Base-by-base conservation (phyloP, 164 flowering plant genomes). In the Vitis rupestris region DNA sequence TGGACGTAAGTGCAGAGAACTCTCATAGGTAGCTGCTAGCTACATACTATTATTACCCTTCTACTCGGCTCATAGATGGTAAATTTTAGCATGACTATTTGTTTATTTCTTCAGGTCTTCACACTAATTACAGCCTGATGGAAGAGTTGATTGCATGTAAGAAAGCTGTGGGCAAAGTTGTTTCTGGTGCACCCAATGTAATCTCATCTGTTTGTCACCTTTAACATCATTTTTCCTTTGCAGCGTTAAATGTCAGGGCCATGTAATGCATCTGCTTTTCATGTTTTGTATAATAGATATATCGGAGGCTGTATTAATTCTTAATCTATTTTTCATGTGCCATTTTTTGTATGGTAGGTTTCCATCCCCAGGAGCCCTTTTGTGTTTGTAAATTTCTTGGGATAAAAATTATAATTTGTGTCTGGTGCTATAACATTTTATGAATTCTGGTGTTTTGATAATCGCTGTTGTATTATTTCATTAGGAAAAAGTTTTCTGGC, bases 91-190 rank as follows among this genome's bases (percentile, higher is more conserved):
- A 50, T 37, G 59, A 50, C 19, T 48, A 11, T 59, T 64, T n/a
- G 30, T 68, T 74, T 72, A 11, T 75, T 51, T 55, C 69, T 12
- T 66, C 76, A 95, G 99, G 99, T 82, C 81, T 95, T 44, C 99
- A 95, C 76, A 95, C 99, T 55, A 92, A 95, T 79, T 95, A 85
- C 78, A 84, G 88, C 79, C 79, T 95, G 63, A 95, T 95, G 98
- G 99, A 95, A 82, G 98, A 95, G 83, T 81, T 92, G 81, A 76
- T 90, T 72, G 82, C 96, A 27, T 92, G 98, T 80, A 95, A 92
- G 85, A 92, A 88, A 77, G 91, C 91, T 74, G 78, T 95, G 31
- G 75, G 86, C 59, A 95, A 88, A 88, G 84, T 90, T 31, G 77
- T 95, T 70, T 30, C 87, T 67, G 88, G 95, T 76, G 96, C 99